Evolutionary conservation across 371 early-diverging fungal species (phyloP), one percentile per base, ranked within the genome.

Genomic region (Actinomortierella wolfii): DNA sequence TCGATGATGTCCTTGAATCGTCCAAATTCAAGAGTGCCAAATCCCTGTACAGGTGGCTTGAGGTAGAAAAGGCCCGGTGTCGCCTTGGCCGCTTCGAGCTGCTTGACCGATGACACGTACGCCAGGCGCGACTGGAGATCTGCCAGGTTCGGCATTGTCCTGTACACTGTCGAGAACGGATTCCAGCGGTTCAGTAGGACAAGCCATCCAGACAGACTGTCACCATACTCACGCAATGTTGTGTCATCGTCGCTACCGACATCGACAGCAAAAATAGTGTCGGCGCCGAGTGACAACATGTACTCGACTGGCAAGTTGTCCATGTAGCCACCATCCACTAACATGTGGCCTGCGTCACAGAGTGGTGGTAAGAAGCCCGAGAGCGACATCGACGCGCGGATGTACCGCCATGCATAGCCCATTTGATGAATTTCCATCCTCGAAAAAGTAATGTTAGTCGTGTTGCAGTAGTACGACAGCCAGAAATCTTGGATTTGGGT

Each of bases 291-390:
- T 23, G 81, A 81, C 60, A 92, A 85, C 90, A 99, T 97, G 14
- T 68, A 75, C 56, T 64, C 65, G 0, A 95, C 99, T 0, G 99
- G 99, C 61, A 99, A 81, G 79, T 99, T 99, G 81, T 99, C 98
- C 83, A 97, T 85, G 77, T 99, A 99, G 1, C 99, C 99, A 53
- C 99, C 99, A 78, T 99, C 99, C 7, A 99, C 88, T n/a, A 99
- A 81, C 89, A 98, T 86, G 56, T 94, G 87, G 24, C 97, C 98
- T 58, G 94, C 89, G 74, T 99, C 98, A 73, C 96, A 97, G 25
- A 99, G 81, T 0, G 99, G 99, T 2, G 97, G 97, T 70, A 97
- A 80, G 67, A 87, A 94, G 4, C 98, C 99, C 2, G 96, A 91
- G 13, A 99, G 83, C 1, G 97, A 94, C 99, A 99, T 99, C 51